Percentiles rank a stretch among this genome's conserved stretches.
Evolutionary conservation across 2,329 filamentous ascomycete species (phyloP).

Genomic region (Ophiostoma sp.): DNA sequence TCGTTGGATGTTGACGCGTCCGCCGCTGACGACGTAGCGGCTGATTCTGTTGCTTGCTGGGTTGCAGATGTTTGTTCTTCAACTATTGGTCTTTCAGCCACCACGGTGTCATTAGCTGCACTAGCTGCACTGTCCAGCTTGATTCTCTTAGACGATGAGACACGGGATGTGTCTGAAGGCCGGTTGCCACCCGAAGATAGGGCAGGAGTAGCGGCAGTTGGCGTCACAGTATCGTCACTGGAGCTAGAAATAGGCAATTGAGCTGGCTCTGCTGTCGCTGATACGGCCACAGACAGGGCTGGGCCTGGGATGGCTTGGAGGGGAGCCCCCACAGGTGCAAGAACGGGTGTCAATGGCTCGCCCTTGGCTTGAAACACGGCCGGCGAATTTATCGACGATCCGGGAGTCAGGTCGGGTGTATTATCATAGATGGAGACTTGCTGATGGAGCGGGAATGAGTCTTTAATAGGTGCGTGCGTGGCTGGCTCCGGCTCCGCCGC

Average conservation of each 20-base stretch:
- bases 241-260: background rate
- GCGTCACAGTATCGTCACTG: background rate
- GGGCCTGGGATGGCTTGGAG: slow-evolving; percentile 27
- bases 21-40: background rate
- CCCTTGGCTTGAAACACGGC: background rate
- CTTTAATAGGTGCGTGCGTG: background rate
- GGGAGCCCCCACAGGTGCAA: slow-evolving; percentile 25
- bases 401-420: slow-evolving; percentile 18
- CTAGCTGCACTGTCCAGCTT: background rate
- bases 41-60: background rate
- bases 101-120: background rate
- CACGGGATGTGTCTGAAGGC: background rate
- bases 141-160: background rate
- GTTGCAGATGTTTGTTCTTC: background rate
- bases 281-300: background rate
- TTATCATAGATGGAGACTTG: slow-evolving; percentile 17
- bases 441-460: background rate
- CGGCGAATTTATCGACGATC: slow-evolving; percentile 16
- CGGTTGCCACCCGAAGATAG: background rate
- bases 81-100: background rate
- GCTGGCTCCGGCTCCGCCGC: background rate
- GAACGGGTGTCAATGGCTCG: slow-evolving; percentile 18
- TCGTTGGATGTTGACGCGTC: background rate
- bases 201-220: background rate
- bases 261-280: background rate